Evolutionary conservation across 495 filamentous ascomycete genomes (phyloP), one percentile per base, ranked within the genome.

Genomic region (Pyronema domesticum): DNA sequence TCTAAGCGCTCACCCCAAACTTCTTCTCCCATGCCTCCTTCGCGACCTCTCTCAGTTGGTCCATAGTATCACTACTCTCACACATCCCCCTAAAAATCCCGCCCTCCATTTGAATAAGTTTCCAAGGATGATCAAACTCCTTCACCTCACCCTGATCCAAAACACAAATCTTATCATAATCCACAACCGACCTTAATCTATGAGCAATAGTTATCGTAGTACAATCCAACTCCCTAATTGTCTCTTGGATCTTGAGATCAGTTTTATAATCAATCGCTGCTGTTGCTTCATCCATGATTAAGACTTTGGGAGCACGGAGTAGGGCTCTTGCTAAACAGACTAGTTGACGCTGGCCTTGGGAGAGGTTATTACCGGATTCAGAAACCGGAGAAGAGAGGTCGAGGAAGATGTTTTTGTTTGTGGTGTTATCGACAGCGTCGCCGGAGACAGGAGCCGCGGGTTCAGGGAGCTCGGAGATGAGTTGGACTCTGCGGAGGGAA

Each of bases 141-240:
- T 91, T 74, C 14, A 99, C 83, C 36, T 71, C 67, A 23, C 93
- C 93, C 62, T 88, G 85, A 61, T 99, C 93, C 23, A 99, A 73
- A 10, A 96, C 88, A 5, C 96, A 73, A n/a, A 99, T 91, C 72
- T 94, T 95, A 70, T 96, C 89, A 64, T 96, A 96, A 64, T 96
- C 93, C 46, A 87, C 85, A 61, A 99, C 94, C 0, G 89, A 96
- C 59, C 95, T 86, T 54, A 99, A 74, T 10, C 93, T 81, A 68
- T 99, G 93, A n/a, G 93, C 93, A 60, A 99, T 96, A 0, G 93
- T 96, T 64, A 94, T 88, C 66, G 93, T 94, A 9, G 93, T 99
- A 69, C 81, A 88, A 42, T 82, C 80, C 39, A 96, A 73, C 65
- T 95, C 86, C 37, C 86, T 81, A 55, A 99, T 83, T 0, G 93